These are phyloP conservation scores for Rhododendron williamsianum DNA, from an alignment of 148 eudicot species.

Conservation along the genomic window DNA sequence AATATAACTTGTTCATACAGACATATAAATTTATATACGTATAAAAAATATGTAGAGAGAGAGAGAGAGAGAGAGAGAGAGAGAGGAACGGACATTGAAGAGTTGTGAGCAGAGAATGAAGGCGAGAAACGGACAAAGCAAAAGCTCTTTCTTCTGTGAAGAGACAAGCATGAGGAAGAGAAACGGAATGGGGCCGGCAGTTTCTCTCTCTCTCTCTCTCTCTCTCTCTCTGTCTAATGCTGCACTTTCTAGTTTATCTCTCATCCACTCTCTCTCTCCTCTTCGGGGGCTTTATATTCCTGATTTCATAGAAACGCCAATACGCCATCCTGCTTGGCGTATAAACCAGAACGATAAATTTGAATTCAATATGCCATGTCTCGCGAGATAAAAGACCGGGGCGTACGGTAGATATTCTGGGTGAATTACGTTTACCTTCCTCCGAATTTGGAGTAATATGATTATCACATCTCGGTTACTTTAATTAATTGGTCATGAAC, in stretches of 20 bases:
- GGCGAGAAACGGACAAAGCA: conserved; percentile 8
- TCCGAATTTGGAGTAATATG: background rate
- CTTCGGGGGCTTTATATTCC: background rate
- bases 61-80: background rate
- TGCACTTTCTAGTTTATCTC: background rate
- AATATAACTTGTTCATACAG: background rate
- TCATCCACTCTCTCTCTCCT: background rate
- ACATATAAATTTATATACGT: background rate
- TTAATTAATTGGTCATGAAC: too few species aligned
- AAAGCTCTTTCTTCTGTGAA: background rate
- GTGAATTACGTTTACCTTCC: background rate
- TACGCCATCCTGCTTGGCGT: background rate
- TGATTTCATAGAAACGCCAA: background rate
- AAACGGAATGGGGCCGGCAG: background rate
- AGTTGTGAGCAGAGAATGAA: conserved; percentile 3
- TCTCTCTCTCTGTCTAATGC: background rate
- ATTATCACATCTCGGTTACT: background rate
- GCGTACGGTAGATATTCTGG: background rate
- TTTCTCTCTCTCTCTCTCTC: background rate
- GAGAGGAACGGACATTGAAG: conserved; percentile 14
- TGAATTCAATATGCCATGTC: background rate
- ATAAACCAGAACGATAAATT: background rate
- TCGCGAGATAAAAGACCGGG: background rate
- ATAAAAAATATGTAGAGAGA: background rate
- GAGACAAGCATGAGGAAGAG: background rate